Evolutionary conservation across 176 grass and related monocot species (phyloP), one percentile per base, ranked within the genome.

Genomic region (Lolium rigidum): DNA sequence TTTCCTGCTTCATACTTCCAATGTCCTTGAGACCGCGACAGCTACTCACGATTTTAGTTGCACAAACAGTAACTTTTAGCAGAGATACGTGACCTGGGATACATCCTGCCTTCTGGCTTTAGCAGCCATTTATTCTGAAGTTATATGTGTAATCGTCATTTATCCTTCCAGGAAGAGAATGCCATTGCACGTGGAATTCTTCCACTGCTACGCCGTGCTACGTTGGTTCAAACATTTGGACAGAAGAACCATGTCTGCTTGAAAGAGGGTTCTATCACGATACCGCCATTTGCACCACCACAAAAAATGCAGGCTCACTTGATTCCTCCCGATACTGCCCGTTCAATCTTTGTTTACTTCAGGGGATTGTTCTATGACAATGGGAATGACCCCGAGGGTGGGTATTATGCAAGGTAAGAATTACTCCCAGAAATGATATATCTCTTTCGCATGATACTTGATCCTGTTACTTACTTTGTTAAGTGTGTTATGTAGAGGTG

Each of bases 231-330:
- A 73, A 97, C 92, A 20, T 97, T 97, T 76, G 94, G 89, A 24
- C 94, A 97, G 86, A 87, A 86, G 67, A 97, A 94, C 83, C 94
- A 97, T 76, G 92, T 97, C 28, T 97, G 94, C 76, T 87, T 97
- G 85, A 97, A 97, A 70, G 94, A 94, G 76, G 94, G 90, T 26
- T 97, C 94, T 70, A 94, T 97, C 47, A 93, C 84, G 7, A 97
- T 97, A 84, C 94, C 94, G 44, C 94, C 94, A 82, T 97, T 88
- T 92, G 94, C 94, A 17, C 94, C 92, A 70, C 92, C 94, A 35
- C 92, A 94, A 80, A 97, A 97, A 81, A 97, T 94, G 94, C 94
- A 97, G 76, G 92, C 94, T 35, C 94, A 97, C 79, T 85, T 97
- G 75, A 90, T 94, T 14, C 84, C 92, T 38, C 87, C 80, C 7